Conservation (phyloP, 345 rosid genomes). For the Eucalyptus regnans region DNA sequence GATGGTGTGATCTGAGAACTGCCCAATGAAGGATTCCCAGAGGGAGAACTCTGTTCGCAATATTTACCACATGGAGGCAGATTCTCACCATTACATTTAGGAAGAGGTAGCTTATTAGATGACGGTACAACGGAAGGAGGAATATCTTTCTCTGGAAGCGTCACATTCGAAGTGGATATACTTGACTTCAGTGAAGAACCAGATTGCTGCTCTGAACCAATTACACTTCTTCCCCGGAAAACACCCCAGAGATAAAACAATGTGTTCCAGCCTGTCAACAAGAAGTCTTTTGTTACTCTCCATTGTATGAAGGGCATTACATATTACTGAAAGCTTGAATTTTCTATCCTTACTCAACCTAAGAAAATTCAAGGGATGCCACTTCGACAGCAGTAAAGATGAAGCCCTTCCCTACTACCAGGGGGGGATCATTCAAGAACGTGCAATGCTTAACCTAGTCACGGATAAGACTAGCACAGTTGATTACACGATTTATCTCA, state of each 20-base stretch:
- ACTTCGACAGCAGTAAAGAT: not conserved
- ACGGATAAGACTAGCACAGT: not conserved
- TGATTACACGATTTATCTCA: not conserved
- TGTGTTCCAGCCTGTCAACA: conserved; percentile 86
- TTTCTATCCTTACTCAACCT: not conserved
- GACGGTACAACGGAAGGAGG: conserved; percentile 2
- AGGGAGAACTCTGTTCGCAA: not conserved
- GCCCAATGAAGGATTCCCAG: not conserved
- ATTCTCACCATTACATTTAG: conserved; percentile 17
- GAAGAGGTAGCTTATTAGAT: conserved; percentile 14
- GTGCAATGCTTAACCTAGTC: not conserved
- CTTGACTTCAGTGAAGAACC: conserved; percentile 14
- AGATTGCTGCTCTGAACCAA: conserved; percentile 4
- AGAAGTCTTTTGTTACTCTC: not conserved
- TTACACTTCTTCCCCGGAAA: conserved; percentile 53
- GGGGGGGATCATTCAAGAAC: not conserved
- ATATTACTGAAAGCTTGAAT: not conserved
- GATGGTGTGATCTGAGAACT: not conserved
- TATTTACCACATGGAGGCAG: conserved; percentile 15
- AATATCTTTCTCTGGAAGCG: conserved; percentile 9
- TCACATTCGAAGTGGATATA: conserved; percentile 11
- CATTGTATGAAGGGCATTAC: not conserved
- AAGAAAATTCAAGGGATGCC: not conserved
- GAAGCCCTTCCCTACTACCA: not conserved
- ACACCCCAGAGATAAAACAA: conserved; percentile 91